Conservation (phyloP, 2,329 filamentous ascomycete species). For the Stemphylium vesicarium region DNA sequence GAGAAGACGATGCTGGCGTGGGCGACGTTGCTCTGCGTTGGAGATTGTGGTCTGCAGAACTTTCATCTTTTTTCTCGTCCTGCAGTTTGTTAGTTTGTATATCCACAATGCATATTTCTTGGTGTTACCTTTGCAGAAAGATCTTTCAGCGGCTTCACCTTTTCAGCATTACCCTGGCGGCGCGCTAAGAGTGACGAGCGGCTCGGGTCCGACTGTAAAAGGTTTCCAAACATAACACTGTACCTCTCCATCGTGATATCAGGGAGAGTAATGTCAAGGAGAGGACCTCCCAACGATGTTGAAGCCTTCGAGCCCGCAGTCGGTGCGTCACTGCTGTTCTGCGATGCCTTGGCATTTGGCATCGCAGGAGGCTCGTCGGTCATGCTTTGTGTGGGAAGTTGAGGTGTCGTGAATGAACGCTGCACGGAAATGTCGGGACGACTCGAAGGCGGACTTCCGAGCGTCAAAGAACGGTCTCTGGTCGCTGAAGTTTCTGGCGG, state of each 20-base stretch:
- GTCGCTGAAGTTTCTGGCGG: constrained; percentile 15
- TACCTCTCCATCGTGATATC: constrained; percentile 83
- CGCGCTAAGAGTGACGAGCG: constrained; percentile 40
- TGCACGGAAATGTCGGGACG: constrained; percentile 16
- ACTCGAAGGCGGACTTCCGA: constrained; percentile 24
- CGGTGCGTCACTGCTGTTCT: constrained; percentile 13
- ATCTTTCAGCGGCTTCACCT: constrained; percentile 41
- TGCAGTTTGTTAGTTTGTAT: constrained; percentile 21
- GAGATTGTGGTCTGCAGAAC: constrained; percentile 24
- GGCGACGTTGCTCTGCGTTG: constrained; percentile 46
- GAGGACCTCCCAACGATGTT: constrained; percentile 30
- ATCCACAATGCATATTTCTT: not conserved
- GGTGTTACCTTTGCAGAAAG: constrained; percentile 41
- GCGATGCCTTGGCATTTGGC: constrained; percentile 28
- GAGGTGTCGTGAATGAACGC: constrained; percentile 24
- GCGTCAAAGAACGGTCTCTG: constrained; percentile 29
- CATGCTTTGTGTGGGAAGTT: constrained; percentile 23
- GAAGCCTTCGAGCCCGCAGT: constrained; percentile 3
- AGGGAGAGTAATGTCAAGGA: constrained; percentile 80
- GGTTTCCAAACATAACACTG: constrained; percentile 87
- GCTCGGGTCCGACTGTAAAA: constrained; percentile 61
- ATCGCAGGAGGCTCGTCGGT: constrained; percentile 13
- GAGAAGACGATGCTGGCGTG: constrained; percentile 33
- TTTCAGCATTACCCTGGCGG: constrained; percentile 45
- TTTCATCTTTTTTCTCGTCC: constrained; percentile 22